These are phyloP conservation scores for Glycine soja DNA, from an alignment of 306 rosid species.

Conservation along the genomic window DNA sequence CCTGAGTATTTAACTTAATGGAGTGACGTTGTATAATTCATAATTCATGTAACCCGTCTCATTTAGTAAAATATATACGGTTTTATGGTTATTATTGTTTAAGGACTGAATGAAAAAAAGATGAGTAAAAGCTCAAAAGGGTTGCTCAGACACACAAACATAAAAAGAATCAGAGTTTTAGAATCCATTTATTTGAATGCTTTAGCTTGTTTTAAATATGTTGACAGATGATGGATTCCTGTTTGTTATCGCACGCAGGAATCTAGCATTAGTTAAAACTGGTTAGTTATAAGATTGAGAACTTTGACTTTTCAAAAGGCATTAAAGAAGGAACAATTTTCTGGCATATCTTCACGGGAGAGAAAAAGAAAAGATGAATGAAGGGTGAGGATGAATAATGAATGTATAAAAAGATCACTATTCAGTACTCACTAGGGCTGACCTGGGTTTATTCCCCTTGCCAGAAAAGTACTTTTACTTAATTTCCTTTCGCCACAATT, in stretches of 20 bases:
- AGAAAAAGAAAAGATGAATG: background rate
- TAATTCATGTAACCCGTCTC: too few relatives aligned
- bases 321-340: conserved; percentile 46
- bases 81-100: background rate
- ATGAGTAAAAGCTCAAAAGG: conserved; percentile 28
- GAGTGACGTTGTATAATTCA: too few relatives aligned
- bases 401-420: background rate
- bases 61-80: too few relatives aligned
- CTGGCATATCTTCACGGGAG: background rate
- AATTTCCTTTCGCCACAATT: conserved; percentile 16
- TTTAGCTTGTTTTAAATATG: conserved; percentile 6
- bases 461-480: conserved; percentile 36
- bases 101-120: background rate
- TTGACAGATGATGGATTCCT: conserved; percentile 1
- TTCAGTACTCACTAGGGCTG: conserved; percentile 28
- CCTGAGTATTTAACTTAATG: too few relatives aligned
- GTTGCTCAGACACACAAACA: background rate
- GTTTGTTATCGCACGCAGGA: conserved; percentile 23
- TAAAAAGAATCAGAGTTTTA: background rate
- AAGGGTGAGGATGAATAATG: background rate
- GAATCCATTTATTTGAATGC: background rate
- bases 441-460: conserved; percentile 38
- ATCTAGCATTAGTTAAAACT: conserved; percentile 8
- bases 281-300: background rate
- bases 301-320: conserved; percentile 46